Conservation (phyloP, 495 filamentous ascomycete genomes). For the Parmelia sp. region DNA sequence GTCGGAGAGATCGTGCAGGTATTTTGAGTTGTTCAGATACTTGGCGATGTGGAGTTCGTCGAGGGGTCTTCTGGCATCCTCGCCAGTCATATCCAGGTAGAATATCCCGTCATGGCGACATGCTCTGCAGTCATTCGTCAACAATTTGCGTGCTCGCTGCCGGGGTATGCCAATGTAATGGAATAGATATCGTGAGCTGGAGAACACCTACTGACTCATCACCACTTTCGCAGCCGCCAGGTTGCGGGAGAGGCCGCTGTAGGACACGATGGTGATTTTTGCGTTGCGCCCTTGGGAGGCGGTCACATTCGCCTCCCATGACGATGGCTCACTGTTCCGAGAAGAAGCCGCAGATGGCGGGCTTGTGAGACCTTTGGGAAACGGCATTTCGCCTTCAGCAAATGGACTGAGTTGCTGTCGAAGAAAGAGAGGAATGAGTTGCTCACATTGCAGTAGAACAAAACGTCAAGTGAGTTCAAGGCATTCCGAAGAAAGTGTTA, state of each 20-base stretch:
- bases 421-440: neutral
- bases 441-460: neutral
- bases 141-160: neutral
- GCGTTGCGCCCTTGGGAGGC: neutral
- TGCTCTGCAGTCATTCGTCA: neutral
- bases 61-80: neutral
- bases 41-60: neutral
- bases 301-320: conserved; percentile 1
- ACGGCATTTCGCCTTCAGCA: neutral
- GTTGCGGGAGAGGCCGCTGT: neutral
- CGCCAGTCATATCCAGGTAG: neutral
- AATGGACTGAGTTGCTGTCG: neutral
- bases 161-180: neutral
- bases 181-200: neutral
- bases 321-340: conserved; percentile 1
- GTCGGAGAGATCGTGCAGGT: neutral
- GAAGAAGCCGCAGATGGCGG: neutral
- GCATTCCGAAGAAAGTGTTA: neutral
- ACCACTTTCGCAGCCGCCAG: neutral
- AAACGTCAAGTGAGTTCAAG: neutral
- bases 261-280: conserved; percentile 3
- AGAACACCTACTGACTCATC: conserved; percentile 7
- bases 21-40: neutral
- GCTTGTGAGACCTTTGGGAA: neutral
- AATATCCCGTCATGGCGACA: conserved; percentile 7